Evolutionary conservation across 495 filamentous ascomycete species (phyloP), one percentile per base, ranked within the genome.

Genomic region (Talaromyces adpressus): DNA sequence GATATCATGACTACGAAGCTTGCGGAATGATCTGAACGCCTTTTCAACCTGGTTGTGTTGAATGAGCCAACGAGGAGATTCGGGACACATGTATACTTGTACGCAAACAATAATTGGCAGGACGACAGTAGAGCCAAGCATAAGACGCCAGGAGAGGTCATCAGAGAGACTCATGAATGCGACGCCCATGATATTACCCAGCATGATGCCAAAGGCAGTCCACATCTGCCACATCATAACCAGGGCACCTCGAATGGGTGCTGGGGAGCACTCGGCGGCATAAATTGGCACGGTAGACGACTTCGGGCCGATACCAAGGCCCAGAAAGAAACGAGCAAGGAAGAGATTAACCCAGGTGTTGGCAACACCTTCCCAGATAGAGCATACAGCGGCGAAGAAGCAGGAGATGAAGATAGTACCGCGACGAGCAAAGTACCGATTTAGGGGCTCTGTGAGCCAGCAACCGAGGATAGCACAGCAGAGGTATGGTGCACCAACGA

Each of bases 171-270:
- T 63, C 69, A 75, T 73, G 71, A 93, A 89, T 39, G 86, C 89
- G 5, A 93, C 79, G 64, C 87, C 88, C 67, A 87, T 84, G 45
- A 87, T 82, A 65, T 89, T 90, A 22, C 91, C 90, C 16, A 92
- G 63, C 84, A 92, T 88, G 65, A 93, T 92, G 11, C 90, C 90
- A 67, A 91, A 91, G 3, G 89, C 90, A 5, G 88, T 91, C 58
- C 79, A 81, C 73, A 86, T 77, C 70, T 87, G 84, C 80, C 64
- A 88, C 75, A 80, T 81, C 83, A 85, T 87, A 61, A 87, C 84
- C 3, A 87, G 71, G 1, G 80, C 84, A 45, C 84, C 85, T 57
- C 84, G 73, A 61, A 87, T 86, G 6, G 77, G 78, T 16, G 77
- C 75, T 0, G 83, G 84, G 14, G 82, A 75, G 62, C 81, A 83